Percentiles rank a stretch among this genome's conserved stretches.
These are phyloP conservation scores for Suhomyces sp. DNA, from an alignment of 805 yeast genomes.

Conservation along the genomic window DNA sequence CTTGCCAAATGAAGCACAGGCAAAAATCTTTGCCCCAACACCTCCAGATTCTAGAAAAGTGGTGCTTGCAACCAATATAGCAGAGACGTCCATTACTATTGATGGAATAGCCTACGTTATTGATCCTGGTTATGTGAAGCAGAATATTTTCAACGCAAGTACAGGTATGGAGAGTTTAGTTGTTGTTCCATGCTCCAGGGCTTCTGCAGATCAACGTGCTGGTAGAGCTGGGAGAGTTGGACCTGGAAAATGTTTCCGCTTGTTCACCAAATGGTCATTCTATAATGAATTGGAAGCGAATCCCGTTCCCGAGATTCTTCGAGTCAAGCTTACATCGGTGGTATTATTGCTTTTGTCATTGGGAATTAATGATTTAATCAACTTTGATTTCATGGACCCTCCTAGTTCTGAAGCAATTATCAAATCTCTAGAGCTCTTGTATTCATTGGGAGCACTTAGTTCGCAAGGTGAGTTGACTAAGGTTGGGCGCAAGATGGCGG, in stretches of 20 bases:
- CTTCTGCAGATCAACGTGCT: constrained; percentile 47
- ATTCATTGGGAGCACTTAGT: constrained; percentile 83
- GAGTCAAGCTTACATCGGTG: constrained; percentile 77
- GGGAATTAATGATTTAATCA: constrained; percentile 78
- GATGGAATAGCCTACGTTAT: constrained; percentile 44
- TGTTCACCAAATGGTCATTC: constrained; percentile 83
- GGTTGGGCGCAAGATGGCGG: constrained; percentile 82
- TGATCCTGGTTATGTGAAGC: constrained; percentile 48
- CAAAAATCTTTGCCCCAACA: constrained; percentile 81
- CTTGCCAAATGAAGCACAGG: constrained; percentile 81
- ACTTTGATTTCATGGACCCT: constrained; percentile 88
- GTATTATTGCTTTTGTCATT: constrained; percentile 75
- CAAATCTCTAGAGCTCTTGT: constrained; percentile 76
- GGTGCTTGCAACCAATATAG: constrained; percentile 93
- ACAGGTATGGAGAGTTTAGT: constrained; percentile 48
- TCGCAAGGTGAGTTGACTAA: constrained; percentile 75
- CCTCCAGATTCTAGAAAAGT: constrained; percentile 79
- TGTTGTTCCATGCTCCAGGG: constrained; percentile 45
- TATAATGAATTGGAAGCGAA: constrained; percentile 71
- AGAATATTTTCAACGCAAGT: constrained; percentile 40
- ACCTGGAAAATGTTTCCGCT: constrained; percentile 59
- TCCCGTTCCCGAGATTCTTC: constrained; percentile 88
- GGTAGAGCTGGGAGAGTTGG: constrained; percentile 51
- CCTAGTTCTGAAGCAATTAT: constrained; percentile 75
- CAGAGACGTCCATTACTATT: constrained; percentile 47